Evolutionary conservation across 2,329 filamentous ascomycete species (phyloP).

Genomic region (Sporothrix luriei): DNA sequence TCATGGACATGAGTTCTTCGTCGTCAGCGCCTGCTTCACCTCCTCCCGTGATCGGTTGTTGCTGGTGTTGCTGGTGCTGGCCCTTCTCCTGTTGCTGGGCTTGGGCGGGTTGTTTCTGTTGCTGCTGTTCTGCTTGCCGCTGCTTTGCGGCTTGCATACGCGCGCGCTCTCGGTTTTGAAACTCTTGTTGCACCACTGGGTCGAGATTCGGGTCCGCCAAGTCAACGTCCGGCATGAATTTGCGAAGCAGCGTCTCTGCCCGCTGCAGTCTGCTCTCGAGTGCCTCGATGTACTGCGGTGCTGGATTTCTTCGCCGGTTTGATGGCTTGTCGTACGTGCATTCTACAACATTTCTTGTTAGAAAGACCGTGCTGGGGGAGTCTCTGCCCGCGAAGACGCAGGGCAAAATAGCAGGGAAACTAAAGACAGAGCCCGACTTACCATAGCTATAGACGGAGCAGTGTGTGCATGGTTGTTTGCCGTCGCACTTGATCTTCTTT

Average conservation of each 20-base stretch:
- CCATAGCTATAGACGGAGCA: conserved; percentile 99
- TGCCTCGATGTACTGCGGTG: conserved; percentile 89
- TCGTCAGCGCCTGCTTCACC: not conserved
- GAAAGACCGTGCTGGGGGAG: not conserved
- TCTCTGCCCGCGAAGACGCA: not conserved
- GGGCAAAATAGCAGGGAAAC: not conserved
- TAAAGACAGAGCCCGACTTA: conserved; percentile 1
- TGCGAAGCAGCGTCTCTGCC: conserved; percentile 76
- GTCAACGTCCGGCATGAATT: conserved; percentile 81
- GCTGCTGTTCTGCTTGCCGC: conserved; percentile 43
- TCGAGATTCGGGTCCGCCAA: conserved; percentile 84
- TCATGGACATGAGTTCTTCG: conserved; percentile 79
- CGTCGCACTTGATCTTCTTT: conserved; percentile 87
- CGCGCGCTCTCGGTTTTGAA: conserved; percentile 58
- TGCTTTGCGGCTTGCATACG: conserved; percentile 51
- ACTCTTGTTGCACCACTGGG: conserved; percentile 71
- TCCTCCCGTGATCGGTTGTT: not conserved
- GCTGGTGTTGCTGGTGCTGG: not conserved
- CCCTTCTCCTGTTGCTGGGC: too few relatives aligned
- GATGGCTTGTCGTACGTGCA: conserved; percentile 96
- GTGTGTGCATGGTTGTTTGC: conserved; percentile 87
- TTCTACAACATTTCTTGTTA: conserved; percentile 55
- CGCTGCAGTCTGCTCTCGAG: conserved; percentile 81
- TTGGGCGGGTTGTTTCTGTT: conserved; percentile 4
- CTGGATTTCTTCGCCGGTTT: conserved; percentile 85